Base-by-base conservation (phyloP, 306 rosid species). In the Prunus armeniaca region DNA sequence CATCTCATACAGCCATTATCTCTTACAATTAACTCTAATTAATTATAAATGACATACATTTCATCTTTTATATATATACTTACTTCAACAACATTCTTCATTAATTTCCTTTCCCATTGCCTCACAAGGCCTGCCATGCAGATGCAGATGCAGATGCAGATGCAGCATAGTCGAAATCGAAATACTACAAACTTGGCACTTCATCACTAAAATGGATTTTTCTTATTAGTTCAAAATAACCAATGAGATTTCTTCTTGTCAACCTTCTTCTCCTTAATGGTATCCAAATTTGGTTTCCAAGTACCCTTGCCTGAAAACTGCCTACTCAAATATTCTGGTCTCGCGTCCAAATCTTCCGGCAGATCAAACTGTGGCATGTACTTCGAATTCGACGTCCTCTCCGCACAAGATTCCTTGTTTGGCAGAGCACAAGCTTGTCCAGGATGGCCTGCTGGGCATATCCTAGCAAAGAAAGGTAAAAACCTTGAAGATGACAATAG, bases 231-330 rank as follows among this genome's bases (percentile, higher is more conserved):
- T 73, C 45, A 73, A 73, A 52, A 34, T 47, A 69, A 89, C 87
- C 96, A 90, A 51, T 52, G 82, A 61, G 85, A 54, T 1, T 77
- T 1, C 75, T 84, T 87, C 71, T 27, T 90, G 77, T 90, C 86
- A 65, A 74, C 74, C 72, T 88, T 88, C 84, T 84, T 89, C 87
- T 95, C 97, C 61, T 80, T 84, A 18, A 95, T 95, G 3, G 98
- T 85, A 52, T 90, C 97, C 89, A 95, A 84, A 28, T 86, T 86
- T 22, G 98, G 98, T 50, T 89, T 95, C 98, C 98, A 95, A 34
- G 60, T 61, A 6, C 82, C 93, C 69, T 83, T 90, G 28, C 96
- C 96, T 0, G 98, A 92, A 8, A 90, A 73, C 71, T 92, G 95
- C 82, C 89, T 82, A 45, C 88, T 88, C 92, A 92, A 43, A 87